phyloP scores from a whole-genome alignment of 768 basidiomycete species.

The Lactarius sp. region DNA sequence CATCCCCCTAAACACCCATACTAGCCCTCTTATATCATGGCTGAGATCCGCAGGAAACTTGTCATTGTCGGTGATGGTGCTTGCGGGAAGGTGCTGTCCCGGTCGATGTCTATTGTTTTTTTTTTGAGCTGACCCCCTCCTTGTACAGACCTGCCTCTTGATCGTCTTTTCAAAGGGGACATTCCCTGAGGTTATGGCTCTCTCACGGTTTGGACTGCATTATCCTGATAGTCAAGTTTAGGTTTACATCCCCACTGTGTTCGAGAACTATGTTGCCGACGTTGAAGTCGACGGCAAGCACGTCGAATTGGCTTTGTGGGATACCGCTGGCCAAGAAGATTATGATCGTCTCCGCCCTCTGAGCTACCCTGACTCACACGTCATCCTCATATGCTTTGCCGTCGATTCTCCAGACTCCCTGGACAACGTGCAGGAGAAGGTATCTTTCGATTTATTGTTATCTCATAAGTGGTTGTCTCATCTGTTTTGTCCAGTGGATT shows the following conservation, averaged over 20 bases:
- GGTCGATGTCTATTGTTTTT: not conserved
- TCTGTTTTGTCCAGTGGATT: constrained; percentile 68
- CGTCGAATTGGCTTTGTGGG: constrained; percentile 98
- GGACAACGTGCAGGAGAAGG: constrained; percentile 99
- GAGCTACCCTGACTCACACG: constrained; percentile 98
- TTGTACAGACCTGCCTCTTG: constrained; percentile 43
- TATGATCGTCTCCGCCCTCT: constrained; percentile 98
- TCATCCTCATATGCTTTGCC: constrained; percentile 98
- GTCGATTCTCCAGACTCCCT: constrained; percentile 97
- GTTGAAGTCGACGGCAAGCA: constrained; percentile 98
- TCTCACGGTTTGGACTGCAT: not conserved
- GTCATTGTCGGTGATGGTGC: constrained; percentile 99
- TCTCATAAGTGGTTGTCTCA: constrained; percentile 1
- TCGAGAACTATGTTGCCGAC: constrained; percentile 99
- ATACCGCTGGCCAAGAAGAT: constrained; percentile 99
- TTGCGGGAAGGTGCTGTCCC: constrained; percentile 73
- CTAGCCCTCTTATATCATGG: constrained; percentile 47
- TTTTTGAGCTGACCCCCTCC: not conserved
- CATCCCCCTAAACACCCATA: constrained; percentile 18
- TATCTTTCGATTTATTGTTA: constrained; percentile 34
- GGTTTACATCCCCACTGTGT: constrained; percentile 99
- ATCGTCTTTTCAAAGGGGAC: constrained; percentile 97
- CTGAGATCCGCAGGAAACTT: constrained; percentile 97
- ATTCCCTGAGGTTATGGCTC: constrained; percentile 74
- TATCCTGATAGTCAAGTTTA: constrained; percentile 32